Evolutionary conservation across 352 stramenopile species (phyloP), one percentile per base, ranked within the genome.

Genomic region (Pythium phragmitis): DNA sequence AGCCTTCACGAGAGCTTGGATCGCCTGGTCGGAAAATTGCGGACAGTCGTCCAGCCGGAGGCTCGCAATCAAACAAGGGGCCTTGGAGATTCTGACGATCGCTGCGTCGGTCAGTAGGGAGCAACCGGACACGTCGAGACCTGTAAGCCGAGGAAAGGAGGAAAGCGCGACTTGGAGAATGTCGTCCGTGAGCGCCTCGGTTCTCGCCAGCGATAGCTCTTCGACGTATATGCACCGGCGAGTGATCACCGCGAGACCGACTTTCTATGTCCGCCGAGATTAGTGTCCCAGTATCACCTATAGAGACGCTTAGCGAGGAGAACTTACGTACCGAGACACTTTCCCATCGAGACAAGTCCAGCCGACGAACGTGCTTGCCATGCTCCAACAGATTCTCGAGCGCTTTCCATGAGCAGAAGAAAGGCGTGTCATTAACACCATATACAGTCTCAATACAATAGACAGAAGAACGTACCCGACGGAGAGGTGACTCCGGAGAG

Each of bases 101-200:
- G 72, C 77, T 3, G 68, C 65, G 43, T 94, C 77, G 0, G 83
- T 94, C n/a, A 92, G 39, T n/a, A 69, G 60, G 6, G 58, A 47
- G 45, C 85, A 94, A 1, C 71, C 72, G 8, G 66, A 70, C 2
- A 92, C 39, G 41, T 88, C 70, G 13, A 94, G 55, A 17, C 43
- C 67, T 3, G 62, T 72, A 16, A 94, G 63, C 3, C 51, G 57
- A 1, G 72, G 49, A 45, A 92, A 83, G 9, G 57, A 60, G 1
- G 65, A 55, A 8, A 77, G 50, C 23, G 87, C 60, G 19, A 53
- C 49, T 14, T 57, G 60, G 6, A 92, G 50, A 7, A 90, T 53
- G 33, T 86, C 70, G 33, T 92, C 83, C 0, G 81, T 89, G 39
- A 91, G 67, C 1, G 46, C 52, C 21, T 80, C 75, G n/a, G 66